These are phyloP conservation scores for Venturia nashicola DNA, from an alignment of 2,329 filamentous ascomycete species.

Conservation along the genomic window DNA sequence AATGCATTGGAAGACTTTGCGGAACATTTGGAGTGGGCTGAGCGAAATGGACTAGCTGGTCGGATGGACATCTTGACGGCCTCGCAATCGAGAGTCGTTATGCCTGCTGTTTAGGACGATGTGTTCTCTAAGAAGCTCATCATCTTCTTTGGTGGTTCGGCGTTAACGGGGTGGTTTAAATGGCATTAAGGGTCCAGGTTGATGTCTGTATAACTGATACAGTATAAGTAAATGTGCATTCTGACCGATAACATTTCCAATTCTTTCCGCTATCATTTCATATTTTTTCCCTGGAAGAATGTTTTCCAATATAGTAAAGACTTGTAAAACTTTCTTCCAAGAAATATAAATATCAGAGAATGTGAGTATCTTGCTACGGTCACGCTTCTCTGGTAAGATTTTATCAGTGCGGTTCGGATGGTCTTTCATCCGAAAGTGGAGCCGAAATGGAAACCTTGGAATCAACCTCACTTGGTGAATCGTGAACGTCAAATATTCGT, in stretches of 20 bases:
- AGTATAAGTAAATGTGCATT: too few relatives aligned
- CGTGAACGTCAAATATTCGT: background rate
- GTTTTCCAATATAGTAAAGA: too few relatives aligned
- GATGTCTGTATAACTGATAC: too few relatives aligned
- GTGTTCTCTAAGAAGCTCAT: background rate
- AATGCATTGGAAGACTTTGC: background rate
- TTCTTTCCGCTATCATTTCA: too few relatives aligned
- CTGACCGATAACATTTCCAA: too few relatives aligned
- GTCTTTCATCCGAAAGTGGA: background rate
- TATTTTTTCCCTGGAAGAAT: too few relatives aligned
- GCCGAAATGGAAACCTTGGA: background rate
- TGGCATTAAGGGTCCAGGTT: background rate
- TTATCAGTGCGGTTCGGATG: background rate
- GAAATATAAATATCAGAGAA: too few relatives aligned
- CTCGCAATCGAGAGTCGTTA: background rate
- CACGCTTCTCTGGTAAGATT: background rate
- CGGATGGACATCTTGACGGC: background rate
- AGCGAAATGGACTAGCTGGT: background rate
- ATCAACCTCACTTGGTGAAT: background rate
- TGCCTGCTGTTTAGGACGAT: background rate
- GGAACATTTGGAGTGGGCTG: background rate
- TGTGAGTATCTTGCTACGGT: too few relatives aligned
- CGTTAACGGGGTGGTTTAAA: background rate
- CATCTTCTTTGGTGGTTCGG: background rate
- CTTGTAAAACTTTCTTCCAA: too few relatives aligned